Conservation (phyloP, 345 rosid genomes). For the Salix viminalis region DNA sequence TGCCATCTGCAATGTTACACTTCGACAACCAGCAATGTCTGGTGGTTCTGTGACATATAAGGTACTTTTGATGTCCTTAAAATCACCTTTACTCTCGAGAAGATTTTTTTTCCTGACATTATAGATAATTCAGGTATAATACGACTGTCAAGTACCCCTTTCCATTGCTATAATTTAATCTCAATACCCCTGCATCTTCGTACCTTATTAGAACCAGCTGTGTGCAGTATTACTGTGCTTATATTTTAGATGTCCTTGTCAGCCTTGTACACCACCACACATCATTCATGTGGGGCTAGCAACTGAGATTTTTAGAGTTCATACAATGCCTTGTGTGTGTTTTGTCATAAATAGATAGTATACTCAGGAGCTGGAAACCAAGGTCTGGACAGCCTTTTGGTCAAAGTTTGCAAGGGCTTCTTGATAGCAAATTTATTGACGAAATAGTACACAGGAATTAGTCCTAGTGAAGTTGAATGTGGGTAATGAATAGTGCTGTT, state of each 20-base stretch:
- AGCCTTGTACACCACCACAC: background rate
- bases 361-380: background rate
- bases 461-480: background rate
- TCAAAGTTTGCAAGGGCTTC: background rate
- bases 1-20: slow-evolving; percentile 62
- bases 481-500: background rate
- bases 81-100: background rate
- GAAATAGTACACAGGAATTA: background rate
- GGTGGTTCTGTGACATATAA: slow-evolving; percentile 61
- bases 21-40: slow-evolving; percentile 52
- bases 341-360: background rate
- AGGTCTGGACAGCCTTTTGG: background rate
- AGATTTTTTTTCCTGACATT: background rate
- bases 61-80: slow-evolving; percentile 35
- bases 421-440: background rate
- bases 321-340: background rate
- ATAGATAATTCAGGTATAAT: background rate
- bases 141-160: background rate
- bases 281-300: background rate
- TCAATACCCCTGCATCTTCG: background rate
- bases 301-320: background rate
- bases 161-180: background rate
- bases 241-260: background rate
- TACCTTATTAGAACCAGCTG: background rate
- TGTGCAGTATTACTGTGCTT: background rate